These are phyloP conservation scores for Calonectria honghensis DNA, from an alignment of 2,329 filamentous ascomycete species.

Conservation along the genomic window DNA sequence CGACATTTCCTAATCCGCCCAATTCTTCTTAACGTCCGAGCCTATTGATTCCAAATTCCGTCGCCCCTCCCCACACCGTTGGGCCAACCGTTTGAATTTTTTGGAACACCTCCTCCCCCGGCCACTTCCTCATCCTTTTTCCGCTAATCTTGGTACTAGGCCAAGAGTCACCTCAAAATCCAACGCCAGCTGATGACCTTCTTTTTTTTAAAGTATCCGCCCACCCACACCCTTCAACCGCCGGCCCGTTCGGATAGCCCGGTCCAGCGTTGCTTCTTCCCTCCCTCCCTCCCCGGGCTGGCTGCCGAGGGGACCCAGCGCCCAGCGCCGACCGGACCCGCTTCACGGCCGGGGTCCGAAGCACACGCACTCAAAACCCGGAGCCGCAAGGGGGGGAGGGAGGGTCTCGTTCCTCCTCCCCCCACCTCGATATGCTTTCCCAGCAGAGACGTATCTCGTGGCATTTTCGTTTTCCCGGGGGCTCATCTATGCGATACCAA, in stretches of 20 bases:
- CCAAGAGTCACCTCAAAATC: background rate
- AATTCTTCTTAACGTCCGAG: constrained; percentile 24
- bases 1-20: constrained; percentile 32
- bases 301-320: background rate
- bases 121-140: background rate
- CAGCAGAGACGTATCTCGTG: constrained; percentile 7
- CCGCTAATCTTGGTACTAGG: background rate
- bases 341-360: constrained; percentile 3
- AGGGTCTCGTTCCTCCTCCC: background rate
- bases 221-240: background rate
- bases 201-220: background rate
- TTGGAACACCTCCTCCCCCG: constrained; percentile 10
- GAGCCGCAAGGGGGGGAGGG: constrained; percentile 1
- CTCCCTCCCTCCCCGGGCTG: background rate
- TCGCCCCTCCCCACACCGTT: constrained; percentile 1
- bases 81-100: background rate
- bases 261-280: background rate
- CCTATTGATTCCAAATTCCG: constrained; percentile 19
- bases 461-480: background rate
- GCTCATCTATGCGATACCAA: constrained; percentile 8
- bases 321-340: constrained; percentile 11
- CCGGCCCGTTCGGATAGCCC: background rate
- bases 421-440: constrained; percentile 19
- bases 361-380: background rate
- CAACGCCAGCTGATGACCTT: background rate